Evolutionary conservation across 345 rosid species (phyloP), one percentile per base, ranked within the genome.

Genomic region (Combretum micranthum): DNA sequence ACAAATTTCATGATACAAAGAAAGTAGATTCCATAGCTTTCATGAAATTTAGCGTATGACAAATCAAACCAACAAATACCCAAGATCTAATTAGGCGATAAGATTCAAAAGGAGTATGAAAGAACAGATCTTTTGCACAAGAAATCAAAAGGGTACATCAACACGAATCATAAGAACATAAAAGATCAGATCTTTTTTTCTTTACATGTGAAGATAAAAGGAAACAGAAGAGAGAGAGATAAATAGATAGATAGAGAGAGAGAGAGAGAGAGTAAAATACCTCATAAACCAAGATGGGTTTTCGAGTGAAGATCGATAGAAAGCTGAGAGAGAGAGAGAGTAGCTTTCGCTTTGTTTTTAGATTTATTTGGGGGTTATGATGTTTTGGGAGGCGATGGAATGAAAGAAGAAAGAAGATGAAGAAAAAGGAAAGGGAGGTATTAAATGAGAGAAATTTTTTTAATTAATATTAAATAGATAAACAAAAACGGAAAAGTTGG

Each of bases 271-370:
- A 7, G 18, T n/a, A 42, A n/a, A 22, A 46, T 65, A 63, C 65
- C 65, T 44, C 62, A 55, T 63, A 63, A 63, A 63, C 67, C 67
- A 63, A 55, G 67, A 37, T 63, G 67, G 39, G 39, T 32, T 32
- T 32, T 32, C 39, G 39, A 56, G 42, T 19, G 32, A 53, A 60
- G 48, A 55, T 53, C 59, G 21, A 20, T n/a, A 54, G 53, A 53
- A 2, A 53, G 42, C 11, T 59, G 47, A 54, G 60, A 42, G 18
- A 21, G 49, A 63, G 53, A n/a, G n/a, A n/a, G n/a, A n/a, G n/a
- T 55, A 32, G 39, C 14, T 47, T 2, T 12, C 6, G 50, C 68
- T 56, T 45, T 12, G 32, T 32, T 18, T 25, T n/a, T n/a, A n/a
- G 19, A 2, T 49, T 12, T 23, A 44, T 20, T 39, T n/a, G n/a